These are phyloP conservation scores for Plectosphaerella cucumerina DNA, from an alignment of 2,329 filamentous ascomycete species.

Conservation along the genomic window DNA sequence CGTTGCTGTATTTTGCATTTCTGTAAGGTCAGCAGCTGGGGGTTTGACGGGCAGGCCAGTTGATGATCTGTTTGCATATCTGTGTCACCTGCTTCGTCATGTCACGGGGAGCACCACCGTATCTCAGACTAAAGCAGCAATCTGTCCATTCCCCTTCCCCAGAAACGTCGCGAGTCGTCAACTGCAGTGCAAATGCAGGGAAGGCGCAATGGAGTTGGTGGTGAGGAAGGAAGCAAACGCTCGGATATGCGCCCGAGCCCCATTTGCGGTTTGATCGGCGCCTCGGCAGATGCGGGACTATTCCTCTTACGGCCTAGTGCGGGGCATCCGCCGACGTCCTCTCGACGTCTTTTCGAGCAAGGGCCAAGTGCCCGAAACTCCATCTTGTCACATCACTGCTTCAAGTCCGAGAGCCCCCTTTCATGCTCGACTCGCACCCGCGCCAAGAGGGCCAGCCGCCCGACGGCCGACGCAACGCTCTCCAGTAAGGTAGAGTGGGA, in stretches of 20 bases:
- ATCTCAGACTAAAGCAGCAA: background rate
- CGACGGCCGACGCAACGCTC: too few species aligned
- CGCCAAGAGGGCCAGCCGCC: too few species aligned
- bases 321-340: slow-evolving; percentile 7
- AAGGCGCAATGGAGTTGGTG: background rate
- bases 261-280: slow-evolving; percentile 13
- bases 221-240: background rate
- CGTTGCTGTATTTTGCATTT: too few species aligned
- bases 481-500: too few species aligned
- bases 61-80: too few species aligned
- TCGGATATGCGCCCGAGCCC: background rate
- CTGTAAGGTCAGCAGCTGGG: too few species aligned
- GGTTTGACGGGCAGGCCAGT: too few species aligned
- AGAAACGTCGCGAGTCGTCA: slow-evolving; percentile 6
- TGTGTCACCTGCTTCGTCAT: too few species aligned
- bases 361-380: slow-evolving; percentile 32
- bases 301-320: background rate
- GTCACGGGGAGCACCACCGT: too few species aligned
- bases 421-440: slow-evolving; percentile 10
- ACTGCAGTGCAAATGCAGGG: background rate
- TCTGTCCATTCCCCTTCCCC: slow-evolving; percentile 1
- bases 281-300: slow-evolving; percentile 6
- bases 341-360: slow-evolving; percentile 2
- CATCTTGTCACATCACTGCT: slow-evolving; percentile 42
- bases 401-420: slow-evolving; percentile 29